Evolutionary conservation across 108 stramenopile species (phyloP).

Genomic region (Licmophora abbreviata): DNA sequence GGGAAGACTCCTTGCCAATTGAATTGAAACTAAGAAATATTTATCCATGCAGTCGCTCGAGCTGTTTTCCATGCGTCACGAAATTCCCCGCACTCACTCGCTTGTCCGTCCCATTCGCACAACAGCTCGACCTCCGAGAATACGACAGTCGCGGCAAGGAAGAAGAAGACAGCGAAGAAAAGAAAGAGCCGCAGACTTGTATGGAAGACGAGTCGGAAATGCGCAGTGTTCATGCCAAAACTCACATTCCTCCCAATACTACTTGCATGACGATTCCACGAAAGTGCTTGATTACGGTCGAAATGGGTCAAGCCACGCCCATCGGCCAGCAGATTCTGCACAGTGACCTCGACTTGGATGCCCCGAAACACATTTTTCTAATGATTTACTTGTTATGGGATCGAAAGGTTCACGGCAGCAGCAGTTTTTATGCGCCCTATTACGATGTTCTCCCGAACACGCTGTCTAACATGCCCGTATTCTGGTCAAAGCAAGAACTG

Average conservation of each 20-base stretch:
- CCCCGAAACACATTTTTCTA: slow-evolving; percentile 98
- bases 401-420: slow-evolving; percentile 56
- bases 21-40: too few relatives aligned
- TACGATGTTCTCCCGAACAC: slow-evolving; percentile 91
- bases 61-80: not conserved
- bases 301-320: slow-evolving; percentile 96
- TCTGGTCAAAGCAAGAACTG: slow-evolving; percentile 90
- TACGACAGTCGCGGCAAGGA: slow-evolving; percentile 24
- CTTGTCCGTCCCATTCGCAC: slow-evolving; percentile 1
- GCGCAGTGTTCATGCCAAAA: slow-evolving; percentile 92
- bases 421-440: slow-evolving; percentile 96
- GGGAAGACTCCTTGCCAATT: too few relatives aligned
- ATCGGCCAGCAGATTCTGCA: slow-evolving; percentile 77
- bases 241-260: slow-evolving; percentile 73
- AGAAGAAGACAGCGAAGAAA: slow-evolving; percentile 12
- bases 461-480: slow-evolving; percentile 96
- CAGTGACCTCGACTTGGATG: slow-evolving; percentile 85
- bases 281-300: slow-evolving; percentile 95
- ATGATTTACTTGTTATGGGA: slow-evolving; percentile 97
- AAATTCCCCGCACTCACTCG: not conserved
- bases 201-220: slow-evolving; percentile 79
- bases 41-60: too few relatives aligned
- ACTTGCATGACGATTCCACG: slow-evolving; percentile 82
- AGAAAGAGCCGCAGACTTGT: slow-evolving; percentile 6
- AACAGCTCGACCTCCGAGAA: slow-evolving; percentile 46